These are phyloP conservation scores for Oryza coarctata DNA, from an alignment of 176 grass and related monocot genomes.

Conservation along the genomic window DNA sequence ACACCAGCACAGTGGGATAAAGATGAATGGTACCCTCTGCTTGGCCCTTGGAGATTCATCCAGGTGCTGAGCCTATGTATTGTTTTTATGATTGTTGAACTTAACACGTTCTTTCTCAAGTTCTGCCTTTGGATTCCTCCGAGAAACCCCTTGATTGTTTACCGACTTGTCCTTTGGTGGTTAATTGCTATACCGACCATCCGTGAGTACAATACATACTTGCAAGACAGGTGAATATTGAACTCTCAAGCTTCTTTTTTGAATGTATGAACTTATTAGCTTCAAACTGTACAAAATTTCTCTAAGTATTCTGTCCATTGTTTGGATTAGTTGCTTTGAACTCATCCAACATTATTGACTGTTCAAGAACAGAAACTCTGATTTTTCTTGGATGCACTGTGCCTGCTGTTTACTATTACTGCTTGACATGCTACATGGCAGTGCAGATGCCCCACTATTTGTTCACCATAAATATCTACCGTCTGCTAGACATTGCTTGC, in stretches of 20 bases:
- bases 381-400: slow-evolving; percentile 7
- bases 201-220: slow-evolving; percentile 95
- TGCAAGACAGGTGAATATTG: slow-evolving; percentile 86
- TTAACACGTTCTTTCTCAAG: slow-evolving; percentile 99
- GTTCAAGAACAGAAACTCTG: slow-evolving; percentile 9
- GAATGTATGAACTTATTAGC: slow-evolving; percentile 18
- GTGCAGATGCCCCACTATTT: slow-evolving; percentile 21
- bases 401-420: slow-evolving; percentile 8
- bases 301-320: neutral
- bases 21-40: slow-evolving; percentile 89
- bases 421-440: slow-evolving; percentile 28
- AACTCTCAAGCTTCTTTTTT: slow-evolving; percentile 15
- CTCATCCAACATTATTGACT: slow-evolving; percentile 11
- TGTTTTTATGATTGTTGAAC: slow-evolving; percentile 91
- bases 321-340: neutral
- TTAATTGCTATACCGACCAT: slow-evolving; percentile 97
- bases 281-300: slow-evolving; percentile 6
- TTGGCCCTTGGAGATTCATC: slow-evolving; percentile 91
- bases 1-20: slow-evolving; percentile 98
- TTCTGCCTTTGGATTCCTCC: slow-evolving; percentile 98
- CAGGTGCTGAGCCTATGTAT: slow-evolving; percentile 88
- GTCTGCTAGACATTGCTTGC: slow-evolving; percentile 14
- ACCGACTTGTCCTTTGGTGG: slow-evolving; percentile 95
- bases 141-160: slow-evolving; percentile 78
- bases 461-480: slow-evolving; percentile 10